Evolutionary conservation across 2,329 filamentous ascomycete species (phyloP).

Genomic region (Penicillium sclerotigenum): DNA sequence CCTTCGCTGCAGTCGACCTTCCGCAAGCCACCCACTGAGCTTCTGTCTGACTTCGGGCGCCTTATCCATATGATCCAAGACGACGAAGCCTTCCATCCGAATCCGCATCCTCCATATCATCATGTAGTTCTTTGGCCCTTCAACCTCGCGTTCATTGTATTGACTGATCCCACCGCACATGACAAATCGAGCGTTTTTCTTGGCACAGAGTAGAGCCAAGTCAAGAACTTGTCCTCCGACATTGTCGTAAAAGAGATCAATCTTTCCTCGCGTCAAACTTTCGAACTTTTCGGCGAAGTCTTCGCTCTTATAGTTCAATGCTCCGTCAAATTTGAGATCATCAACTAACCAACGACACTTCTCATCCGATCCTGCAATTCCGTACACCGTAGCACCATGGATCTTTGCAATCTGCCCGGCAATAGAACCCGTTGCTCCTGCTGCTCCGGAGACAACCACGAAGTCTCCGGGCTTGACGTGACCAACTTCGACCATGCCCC

Average conservation of each 20-base stretch:
- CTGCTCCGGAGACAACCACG: constrained; percentile 48
- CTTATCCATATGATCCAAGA: neutral
- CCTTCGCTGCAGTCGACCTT: neutral
- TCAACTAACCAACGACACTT: constrained; percentile 54
- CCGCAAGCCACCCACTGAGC: neutral
- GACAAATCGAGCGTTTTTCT: neutral
- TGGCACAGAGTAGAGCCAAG: neutral
- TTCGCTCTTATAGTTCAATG: constrained; percentile 53
- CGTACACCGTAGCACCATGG: constrained; percentile 40
- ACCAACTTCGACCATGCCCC: constrained; percentile 43
- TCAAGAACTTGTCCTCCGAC: neutral
- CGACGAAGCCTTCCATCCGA: neutral
- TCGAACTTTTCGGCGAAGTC: neutral
- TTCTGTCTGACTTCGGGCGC: neutral
- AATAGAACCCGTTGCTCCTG: constrained; percentile 49
- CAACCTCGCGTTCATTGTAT: neutral
- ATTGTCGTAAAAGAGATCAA: neutral
- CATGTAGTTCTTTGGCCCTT: neutral
- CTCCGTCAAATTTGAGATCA: constrained; percentile 52
- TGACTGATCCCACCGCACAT: neutral
- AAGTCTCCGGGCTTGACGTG: constrained; percentile 40
- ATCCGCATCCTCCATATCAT: neutral
- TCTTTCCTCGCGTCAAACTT: no score
- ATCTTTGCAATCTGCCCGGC: constrained; percentile 54
- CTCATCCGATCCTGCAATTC: constrained; percentile 52